These are phyloP conservation scores for Geotrichum europaeum DNA, from an alignment of 1,139 yeast genomes.

Conservation along the genomic window DNA sequence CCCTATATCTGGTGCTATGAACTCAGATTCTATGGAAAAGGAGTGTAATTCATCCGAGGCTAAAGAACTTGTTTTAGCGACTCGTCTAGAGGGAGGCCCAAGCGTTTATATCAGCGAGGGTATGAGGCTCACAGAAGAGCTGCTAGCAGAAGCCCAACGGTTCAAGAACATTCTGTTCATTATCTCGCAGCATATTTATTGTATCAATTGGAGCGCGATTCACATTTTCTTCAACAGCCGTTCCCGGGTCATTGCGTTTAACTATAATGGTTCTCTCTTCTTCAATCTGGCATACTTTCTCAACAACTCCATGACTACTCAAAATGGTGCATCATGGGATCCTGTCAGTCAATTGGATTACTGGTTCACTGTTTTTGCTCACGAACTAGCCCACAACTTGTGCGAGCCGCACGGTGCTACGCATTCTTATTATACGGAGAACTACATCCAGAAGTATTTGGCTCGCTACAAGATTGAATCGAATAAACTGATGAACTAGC, in stretches of 20 bases:
- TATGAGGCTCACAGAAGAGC: not conserved
- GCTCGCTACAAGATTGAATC: slow-evolving; percentile 6
- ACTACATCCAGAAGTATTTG: slow-evolving; percentile 12
- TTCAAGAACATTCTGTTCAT: slow-evolving; percentile 17
- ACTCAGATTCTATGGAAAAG: not conserved
- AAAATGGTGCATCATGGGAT: slow-evolving; percentile 20
- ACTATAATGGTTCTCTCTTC: slow-evolving; percentile 35
- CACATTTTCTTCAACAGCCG: slow-evolving; percentile 30
- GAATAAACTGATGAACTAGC: not conserved
- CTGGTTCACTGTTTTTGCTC: slow-evolving; percentile 40
- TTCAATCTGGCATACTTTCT: slow-evolving; percentile 35
- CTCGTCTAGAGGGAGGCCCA: slow-evolving; percentile 12
- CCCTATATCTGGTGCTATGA: slow-evolving; percentile 2
- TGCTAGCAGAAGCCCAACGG: slow-evolving; percentile 12
- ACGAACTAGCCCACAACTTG: slow-evolving; percentile 40
- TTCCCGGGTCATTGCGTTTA: slow-evolving; percentile 35
- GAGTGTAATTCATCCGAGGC: slow-evolving; percentile 11
- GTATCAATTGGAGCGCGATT: slow-evolving; percentile 24
- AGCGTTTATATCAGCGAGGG: slow-evolving; percentile 1
- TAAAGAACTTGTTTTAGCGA: not conserved
- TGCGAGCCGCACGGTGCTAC: slow-evolving; percentile 35
- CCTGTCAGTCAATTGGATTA: slow-evolving; percentile 29
- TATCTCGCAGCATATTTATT: slow-evolving; percentile 14
- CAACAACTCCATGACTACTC: slow-evolving; percentile 17
- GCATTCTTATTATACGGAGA: slow-evolving; percentile 33